phyloP scores from a whole-genome alignment of 2,329 filamentous ascomycete genomes.

The Pyrenochaeta sp. region DNA sequence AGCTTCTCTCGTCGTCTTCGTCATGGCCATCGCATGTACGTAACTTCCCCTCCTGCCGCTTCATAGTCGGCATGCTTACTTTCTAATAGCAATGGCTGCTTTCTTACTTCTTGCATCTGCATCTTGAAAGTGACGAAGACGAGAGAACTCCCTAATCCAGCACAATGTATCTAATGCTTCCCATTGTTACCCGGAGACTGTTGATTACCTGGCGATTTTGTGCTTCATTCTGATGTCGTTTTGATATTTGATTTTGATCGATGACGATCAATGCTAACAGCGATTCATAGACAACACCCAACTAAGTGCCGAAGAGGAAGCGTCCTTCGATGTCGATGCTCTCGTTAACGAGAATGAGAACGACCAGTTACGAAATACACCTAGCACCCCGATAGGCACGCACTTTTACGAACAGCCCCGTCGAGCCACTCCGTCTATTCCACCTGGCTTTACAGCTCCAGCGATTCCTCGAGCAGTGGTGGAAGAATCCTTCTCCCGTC shows the following conservation, averaged over 20 bases:
- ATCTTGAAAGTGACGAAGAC: conserved; percentile 50
- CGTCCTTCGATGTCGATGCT: conserved; percentile 69
- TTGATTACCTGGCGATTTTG: conserved; percentile 28
- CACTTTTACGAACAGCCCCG: conserved; percentile 47
- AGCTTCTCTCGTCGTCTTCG: conserved; percentile 54
- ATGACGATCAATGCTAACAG: conserved; percentile 58
- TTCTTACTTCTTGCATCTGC: conserved; percentile 38
- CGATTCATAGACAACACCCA: conserved; percentile 65
- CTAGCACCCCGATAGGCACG: conserved; percentile 23
- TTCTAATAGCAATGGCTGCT: conserved; percentile 52
- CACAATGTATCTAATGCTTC: conserved; percentile 42
- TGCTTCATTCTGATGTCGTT: too few relatives aligned
- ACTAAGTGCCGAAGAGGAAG: conserved; percentile 66
- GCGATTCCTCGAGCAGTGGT: conserved; percentile 28
- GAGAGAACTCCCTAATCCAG: conserved; percentile 37
- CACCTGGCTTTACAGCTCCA: conserved; percentile 52
- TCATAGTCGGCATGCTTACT: conserved; percentile 49
- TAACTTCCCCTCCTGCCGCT: conserved; percentile 52
- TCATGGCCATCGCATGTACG: conserved; percentile 55
- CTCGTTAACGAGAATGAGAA: conserved; percentile 66
- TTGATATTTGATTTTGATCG: too few relatives aligned
- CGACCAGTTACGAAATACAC: conserved; percentile 40
- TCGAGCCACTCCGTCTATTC: conserved; percentile 54
- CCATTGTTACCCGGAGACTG: too few relatives aligned
- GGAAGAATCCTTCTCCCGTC: conserved; percentile 30